A percentile compares a stretch with the other conserved stretches of the same genome.
Evolutionary conservation across 129 eudicot species (phyloP).

Genomic region (Ambrosia artemisiifolia): DNA sequence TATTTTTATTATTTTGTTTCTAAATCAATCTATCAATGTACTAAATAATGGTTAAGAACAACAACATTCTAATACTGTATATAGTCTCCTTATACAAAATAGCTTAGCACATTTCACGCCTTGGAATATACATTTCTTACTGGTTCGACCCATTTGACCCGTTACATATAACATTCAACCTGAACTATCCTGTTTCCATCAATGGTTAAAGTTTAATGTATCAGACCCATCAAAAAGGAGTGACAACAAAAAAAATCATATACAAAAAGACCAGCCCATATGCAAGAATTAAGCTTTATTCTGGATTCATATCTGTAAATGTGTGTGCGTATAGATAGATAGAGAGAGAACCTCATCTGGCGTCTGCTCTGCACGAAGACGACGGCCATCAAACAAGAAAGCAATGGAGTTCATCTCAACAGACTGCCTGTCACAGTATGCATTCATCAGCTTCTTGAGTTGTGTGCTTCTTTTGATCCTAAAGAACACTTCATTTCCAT

Average conservation of each 20-base stretch:
- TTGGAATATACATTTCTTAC: background rate
- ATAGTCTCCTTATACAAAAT: background rate
- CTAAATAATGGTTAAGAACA: background rate
- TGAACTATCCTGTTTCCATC: background rate
- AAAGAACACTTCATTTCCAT: conserved; percentile 52
- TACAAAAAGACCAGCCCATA: background rate
- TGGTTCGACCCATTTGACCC: background rate
- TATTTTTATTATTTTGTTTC: background rate
- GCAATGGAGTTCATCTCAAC: conserved; percentile 47
- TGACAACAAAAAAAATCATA: background rate
- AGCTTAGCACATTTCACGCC: background rate
- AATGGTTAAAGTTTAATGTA: background rate
- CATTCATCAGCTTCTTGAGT: conserved; percentile 52
- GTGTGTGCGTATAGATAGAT: background rate
- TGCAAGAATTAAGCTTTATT: background rate
- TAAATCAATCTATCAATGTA: background rate
- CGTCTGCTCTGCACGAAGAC: conserved; percentile 51
- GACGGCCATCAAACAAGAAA: conserved; percentile 58
- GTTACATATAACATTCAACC: background rate
- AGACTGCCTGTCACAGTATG: conserved; percentile 51
- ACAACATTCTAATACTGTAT: background rate
- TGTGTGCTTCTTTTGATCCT: conserved; percentile 51
- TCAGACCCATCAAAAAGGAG: background rate
- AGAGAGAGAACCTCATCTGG: conserved; percentile 42
- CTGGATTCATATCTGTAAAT: background rate